Base-by-base conservation (phyloP, 805 yeast genomes). In the Ogataea ganodermae region DNA sequence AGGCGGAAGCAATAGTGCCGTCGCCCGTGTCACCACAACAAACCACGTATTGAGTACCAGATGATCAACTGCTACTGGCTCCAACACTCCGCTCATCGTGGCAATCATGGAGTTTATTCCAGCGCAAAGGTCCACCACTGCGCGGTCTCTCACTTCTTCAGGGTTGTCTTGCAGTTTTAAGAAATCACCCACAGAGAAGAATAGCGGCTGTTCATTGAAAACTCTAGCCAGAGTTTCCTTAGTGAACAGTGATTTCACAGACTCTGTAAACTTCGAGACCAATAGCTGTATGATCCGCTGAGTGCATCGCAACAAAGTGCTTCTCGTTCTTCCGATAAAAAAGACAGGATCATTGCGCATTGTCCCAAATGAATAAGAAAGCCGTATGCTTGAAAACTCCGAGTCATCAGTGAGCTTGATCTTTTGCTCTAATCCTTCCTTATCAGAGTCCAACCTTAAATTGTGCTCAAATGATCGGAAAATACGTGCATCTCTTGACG, bases 311-410 rank as follows among this genome's bases (percentile, higher is more conserved):
- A 44, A 10, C 16, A 56, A 26, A 1, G 52, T 48, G 3, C 53
- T 45, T 49, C 56, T 46, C 1, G 46, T 45, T n/a, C 53, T 33
- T 13, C 60, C 60, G 7, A 52, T 46, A 26, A 46, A 55, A 26
- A 56, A 56, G n/a, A 55, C 42, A 23, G 60, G 60, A 42, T 56
- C 60, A 33, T 56, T 49, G 9, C 44, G 16, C 10, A 52, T 20
- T 2, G 51, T 50, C 39, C 55, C 60, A 35, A 47, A 56, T 6
- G 51, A 38, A 30, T 56, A 56, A 1, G 40, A 27, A 9, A 56
- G 10, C 23, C 55, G 42, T 18, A 56, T 21, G 27, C 32, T 44
- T 6, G 46, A 23, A 6, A 49, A 48, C 12, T 14, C 31, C n/a
- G 33, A 30, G 6, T 30, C 46, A 5, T 43, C 45, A 3, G 36